phyloP scores from a whole-genome alignment of 1,284 basidiomycete species.

The Fistulinella cinereoalba region DNA sequence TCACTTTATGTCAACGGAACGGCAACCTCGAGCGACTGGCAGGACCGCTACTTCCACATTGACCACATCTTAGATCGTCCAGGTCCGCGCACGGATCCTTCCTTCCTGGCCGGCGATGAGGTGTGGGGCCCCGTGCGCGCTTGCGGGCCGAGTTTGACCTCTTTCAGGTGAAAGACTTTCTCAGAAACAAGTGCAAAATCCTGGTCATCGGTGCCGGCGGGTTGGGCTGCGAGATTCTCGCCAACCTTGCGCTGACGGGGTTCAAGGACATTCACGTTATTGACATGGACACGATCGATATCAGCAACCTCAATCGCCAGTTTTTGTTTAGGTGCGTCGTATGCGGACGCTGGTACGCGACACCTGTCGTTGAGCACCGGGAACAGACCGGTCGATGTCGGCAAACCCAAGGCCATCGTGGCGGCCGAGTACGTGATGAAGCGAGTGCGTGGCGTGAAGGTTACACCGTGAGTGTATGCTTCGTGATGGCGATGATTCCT shows the following conservation, averaged over 20 bases:
- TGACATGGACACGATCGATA: slow-evolving; percentile 99
- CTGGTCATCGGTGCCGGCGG: slow-evolving; percentile 97
- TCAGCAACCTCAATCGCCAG: slow-evolving; percentile 97
- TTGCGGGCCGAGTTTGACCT: slow-evolving; percentile 1
- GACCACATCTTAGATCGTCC: slow-evolving; percentile 80
- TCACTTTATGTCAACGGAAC: slow-evolving; percentile 27
- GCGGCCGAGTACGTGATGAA: slow-evolving; percentile 97
- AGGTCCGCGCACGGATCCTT: slow-evolving; percentile 77
- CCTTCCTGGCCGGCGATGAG: slow-evolving; percentile 70
- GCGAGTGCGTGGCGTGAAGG: slow-evolving; percentile 88
- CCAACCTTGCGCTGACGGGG: slow-evolving; percentile 89
- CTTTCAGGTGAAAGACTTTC: slow-evolving; percentile 81
- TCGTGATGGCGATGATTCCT: background rate
- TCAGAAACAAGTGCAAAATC: slow-evolving; percentile 84
- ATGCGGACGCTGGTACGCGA: background rate
- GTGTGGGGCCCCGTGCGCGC: slow-evolving; percentile 41
- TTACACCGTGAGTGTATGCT: slow-evolving; percentile 75
- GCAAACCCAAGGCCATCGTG: slow-evolving; percentile 88
- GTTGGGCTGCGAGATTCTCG: slow-evolving; percentile 91
- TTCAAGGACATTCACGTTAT: slow-evolving; percentile 99
- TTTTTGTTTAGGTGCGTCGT: slow-evolving; percentile 89
- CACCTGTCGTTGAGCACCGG: background rate
- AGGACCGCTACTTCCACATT: slow-evolving; percentile 71
- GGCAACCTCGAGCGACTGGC: slow-evolving; percentile 54
- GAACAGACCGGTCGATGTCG: slow-evolving; percentile 83